Evolutionary conservation across 2,329 filamentous ascomycete genomes (phyloP).

Genomic region (Tolypocladium cylindrosporum): DNA sequence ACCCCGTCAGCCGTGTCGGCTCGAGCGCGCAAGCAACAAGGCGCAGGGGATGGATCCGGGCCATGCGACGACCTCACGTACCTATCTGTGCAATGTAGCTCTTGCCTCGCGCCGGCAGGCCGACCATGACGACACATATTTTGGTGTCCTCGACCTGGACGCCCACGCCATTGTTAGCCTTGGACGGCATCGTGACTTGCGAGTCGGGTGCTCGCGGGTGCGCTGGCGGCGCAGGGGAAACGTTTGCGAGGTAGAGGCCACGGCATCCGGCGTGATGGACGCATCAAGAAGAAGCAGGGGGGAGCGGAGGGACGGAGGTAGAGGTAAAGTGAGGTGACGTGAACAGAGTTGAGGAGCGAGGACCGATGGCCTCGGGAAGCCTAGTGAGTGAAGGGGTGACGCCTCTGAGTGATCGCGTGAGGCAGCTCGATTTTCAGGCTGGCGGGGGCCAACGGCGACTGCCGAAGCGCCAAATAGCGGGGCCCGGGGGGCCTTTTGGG

Average conservation of each 20-base stretch:
- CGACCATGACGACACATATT: slow-evolving; percentile 98
- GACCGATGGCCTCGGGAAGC: neutral
- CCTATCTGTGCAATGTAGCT: slow-evolving; percentile 97
- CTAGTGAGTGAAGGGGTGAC: neutral
- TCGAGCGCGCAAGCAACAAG: neutral
- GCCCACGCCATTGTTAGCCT: slow-evolving; percentile 52
- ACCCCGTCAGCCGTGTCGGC: neutral
- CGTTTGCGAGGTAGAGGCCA: slow-evolving; percentile 1
- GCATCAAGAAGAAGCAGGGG: neutral
- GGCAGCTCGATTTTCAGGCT: slow-evolving; percentile 3
- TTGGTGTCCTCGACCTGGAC: slow-evolving; percentile 90
- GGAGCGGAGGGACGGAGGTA: neutral
- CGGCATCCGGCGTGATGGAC: slow-evolving; percentile 2
- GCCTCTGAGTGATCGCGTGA: slow-evolving; percentile 5
- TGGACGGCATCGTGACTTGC: slow-evolving; percentile 30
- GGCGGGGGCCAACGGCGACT: neutral
- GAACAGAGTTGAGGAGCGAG: neutral
- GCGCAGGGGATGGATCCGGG: neutral
- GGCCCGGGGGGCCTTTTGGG: neutral
- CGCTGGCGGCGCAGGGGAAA: slow-evolving; percentile 8
- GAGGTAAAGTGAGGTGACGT: neutral
- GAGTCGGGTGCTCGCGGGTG: slow-evolving; percentile 1
- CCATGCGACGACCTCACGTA: slow-evolving; percentile 27
- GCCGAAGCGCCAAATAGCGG: neutral
- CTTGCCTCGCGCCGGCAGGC: slow-evolving; percentile 89